These are phyloP conservation scores for Cercospora nicotianae DNA, from an alignment of 2,329 filamentous ascomycete genomes.

Conservation along the genomic window DNA sequence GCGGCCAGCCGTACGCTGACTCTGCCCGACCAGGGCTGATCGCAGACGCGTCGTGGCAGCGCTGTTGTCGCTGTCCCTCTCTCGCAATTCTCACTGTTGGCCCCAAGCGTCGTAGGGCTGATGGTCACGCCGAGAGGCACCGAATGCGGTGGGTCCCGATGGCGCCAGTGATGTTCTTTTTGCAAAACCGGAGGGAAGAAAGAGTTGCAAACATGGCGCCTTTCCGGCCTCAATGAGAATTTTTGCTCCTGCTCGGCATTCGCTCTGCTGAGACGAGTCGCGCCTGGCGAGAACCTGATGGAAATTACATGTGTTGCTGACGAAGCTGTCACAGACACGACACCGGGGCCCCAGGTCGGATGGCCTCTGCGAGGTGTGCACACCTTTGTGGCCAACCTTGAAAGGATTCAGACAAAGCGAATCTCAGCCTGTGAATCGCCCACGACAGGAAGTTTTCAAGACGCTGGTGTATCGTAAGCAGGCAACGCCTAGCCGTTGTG, in stretches of 20 bases:
- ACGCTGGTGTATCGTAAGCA: not conserved
- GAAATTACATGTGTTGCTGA: slow-evolving; percentile 1
- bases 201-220: not conserved
- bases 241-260: not conserved
- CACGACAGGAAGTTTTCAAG: not conserved
- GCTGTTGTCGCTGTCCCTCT: not conserved
- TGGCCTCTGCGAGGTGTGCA: not conserved
- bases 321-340: not conserved
- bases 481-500: not conserved
- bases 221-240: slow-evolving; percentile 6
- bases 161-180: slow-evolving; percentile 8
- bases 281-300: not conserved
- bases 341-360: not conserved
- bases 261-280: not conserved
- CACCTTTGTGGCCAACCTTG: not conserved
- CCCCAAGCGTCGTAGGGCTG: slow-evolving; percentile 11
- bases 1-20: not conserved
- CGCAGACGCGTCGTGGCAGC: not conserved
- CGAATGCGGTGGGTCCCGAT: slow-evolving; percentile 6
- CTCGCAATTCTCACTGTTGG: not conserved
- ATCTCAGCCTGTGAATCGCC: not conserved
- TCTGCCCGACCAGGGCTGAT: not conserved
- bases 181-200: slow-evolving; percentile 1
- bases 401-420: not conserved
- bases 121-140: slow-evolving; percentile 9